Percentiles rank a stretch among this genome's conserved stretches.
phyloP scores from a whole-genome alignment of 2,329 filamentous ascomycete species.

The Fusarium nygamai region DNA sequence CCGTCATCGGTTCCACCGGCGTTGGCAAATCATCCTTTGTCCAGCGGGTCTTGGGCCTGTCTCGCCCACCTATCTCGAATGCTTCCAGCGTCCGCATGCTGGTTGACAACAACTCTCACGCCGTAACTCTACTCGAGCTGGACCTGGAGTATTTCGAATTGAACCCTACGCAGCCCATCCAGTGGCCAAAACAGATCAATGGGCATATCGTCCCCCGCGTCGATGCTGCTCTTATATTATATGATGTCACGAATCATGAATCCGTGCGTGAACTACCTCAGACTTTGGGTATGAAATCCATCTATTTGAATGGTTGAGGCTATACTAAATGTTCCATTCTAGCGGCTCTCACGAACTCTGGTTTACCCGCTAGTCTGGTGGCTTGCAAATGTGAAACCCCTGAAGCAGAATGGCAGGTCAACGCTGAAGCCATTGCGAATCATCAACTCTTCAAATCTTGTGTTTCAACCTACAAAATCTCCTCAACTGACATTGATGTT shows the following conservation, averaged over 20 bases:
- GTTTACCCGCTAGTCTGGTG: constrained; percentile 81
- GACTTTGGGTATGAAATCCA: constrained; percentile 70
- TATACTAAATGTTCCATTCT: constrained; percentile 8
- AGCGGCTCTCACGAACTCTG: constrained; percentile 79
- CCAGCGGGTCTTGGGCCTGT: constrained; percentile 68
- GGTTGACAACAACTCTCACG: constrained; percentile 66
- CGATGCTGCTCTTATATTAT: constrained; percentile 86
- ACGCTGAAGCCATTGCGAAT: constrained; percentile 70
- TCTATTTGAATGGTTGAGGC: not conserved
- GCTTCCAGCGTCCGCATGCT: constrained; percentile 66
- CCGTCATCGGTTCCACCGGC: constrained; percentile 72
- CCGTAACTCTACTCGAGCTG: constrained; percentile 71
- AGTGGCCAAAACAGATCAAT: constrained; percentile 74
- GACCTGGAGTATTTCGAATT: constrained; percentile 73
- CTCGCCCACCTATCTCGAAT: constrained; percentile 62
- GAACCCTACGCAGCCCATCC: constrained; percentile 64
- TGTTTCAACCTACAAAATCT: constrained; percentile 78
- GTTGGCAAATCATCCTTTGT: constrained; percentile 77
- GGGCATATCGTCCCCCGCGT: constrained; percentile 78
- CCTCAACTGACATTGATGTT: constrained; percentile 74
- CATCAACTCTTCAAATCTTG: constrained; percentile 74
- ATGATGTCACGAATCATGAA: constrained; percentile 83
- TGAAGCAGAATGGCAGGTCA: constrained; percentile 74
- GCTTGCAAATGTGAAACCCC: constrained; percentile 90
- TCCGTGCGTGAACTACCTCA: constrained; percentile 79